phyloP scores from a whole-genome alignment of 805 yeast species.

The Lipomyces oligophaga region DNA sequence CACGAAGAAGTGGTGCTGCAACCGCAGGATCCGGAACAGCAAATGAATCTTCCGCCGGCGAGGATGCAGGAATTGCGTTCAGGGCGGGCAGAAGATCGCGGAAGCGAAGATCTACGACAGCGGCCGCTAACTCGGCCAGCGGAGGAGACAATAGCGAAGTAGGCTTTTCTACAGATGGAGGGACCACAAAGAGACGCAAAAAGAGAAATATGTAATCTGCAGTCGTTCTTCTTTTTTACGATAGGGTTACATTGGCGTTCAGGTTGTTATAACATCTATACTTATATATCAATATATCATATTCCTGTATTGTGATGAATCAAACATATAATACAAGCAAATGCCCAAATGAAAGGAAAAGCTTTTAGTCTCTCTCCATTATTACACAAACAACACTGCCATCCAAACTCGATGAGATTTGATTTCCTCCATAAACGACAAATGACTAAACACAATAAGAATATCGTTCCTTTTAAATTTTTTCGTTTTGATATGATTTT shows the following conservation, averaged over 20 bases:
- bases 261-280: background rate
- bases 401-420: no score
- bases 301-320: background rate
- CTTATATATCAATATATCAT: background rate
- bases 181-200: constrained; percentile 2
- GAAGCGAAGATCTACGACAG: constrained; percentile 4
- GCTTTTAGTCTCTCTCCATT: no score
- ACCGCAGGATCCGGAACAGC: background rate
- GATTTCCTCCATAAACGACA: background rate
- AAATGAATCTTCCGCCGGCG: constrained; percentile 23
- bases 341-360: background rate
- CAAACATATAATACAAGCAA: background rate
- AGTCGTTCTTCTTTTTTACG: background rate
- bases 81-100: constrained; percentile 2
- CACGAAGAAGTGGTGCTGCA: background rate
- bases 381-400: no score
- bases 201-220: background rate
- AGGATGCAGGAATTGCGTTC: constrained; percentile 3
- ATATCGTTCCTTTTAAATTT: background rate
- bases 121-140: no score
- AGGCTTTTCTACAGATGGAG: constrained; percentile 16
- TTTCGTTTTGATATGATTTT: no score
- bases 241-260: background rate
- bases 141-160: constrained; percentile 14
- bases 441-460: background rate